These are phyloP conservation scores for Coemansia sp. DNA, from an alignment of 192 early-diverging fungal genomes.

Conservation along the genomic window DNA sequence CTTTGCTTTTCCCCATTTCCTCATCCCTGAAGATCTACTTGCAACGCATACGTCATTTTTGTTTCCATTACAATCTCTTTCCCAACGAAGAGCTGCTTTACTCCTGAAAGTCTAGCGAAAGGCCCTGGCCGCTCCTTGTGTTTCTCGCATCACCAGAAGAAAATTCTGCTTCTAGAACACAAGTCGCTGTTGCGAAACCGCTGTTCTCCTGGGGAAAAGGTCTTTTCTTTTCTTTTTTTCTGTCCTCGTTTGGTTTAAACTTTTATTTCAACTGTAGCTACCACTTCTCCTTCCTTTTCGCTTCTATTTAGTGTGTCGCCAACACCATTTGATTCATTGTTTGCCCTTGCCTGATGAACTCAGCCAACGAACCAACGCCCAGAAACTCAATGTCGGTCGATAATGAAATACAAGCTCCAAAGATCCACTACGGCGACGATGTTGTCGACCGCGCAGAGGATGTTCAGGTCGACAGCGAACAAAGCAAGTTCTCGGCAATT, in stretches of 20 bases:
- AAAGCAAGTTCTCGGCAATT: slow-evolving; percentile 59
- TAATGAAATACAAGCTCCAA: slow-evolving; percentile 23
- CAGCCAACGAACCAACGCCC: slow-evolving; percentile 23
- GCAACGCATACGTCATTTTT: slow-evolving; percentile 6
- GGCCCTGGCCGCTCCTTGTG: too few relatives aligned
- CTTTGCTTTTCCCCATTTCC: background rate
- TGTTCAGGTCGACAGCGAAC: slow-evolving; percentile 50
- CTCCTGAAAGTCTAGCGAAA: background rate
- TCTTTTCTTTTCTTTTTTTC: background rate
- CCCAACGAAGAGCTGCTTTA: too few relatives aligned
- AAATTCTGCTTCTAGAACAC: background rate
- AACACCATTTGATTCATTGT: background rate
- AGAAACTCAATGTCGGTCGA: slow-evolving; percentile 36
- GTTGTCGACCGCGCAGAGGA: slow-evolving; percentile 40
- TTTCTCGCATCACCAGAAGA: background rate
- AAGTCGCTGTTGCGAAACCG: background rate
- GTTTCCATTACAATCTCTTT: background rate
- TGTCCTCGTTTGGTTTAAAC: background rate
- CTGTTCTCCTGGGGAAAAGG: background rate
- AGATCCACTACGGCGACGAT: slow-evolving; percentile 13
- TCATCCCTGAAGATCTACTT: background rate
- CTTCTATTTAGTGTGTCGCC: background rate
- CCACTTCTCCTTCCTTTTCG: background rate
- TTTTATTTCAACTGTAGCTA: background rate
- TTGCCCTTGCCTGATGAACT: background rate